Evolutionary conservation across 108 stramenopile genomes (phyloP).

Genomic region (Nannochloropsis gaditana): DNA sequence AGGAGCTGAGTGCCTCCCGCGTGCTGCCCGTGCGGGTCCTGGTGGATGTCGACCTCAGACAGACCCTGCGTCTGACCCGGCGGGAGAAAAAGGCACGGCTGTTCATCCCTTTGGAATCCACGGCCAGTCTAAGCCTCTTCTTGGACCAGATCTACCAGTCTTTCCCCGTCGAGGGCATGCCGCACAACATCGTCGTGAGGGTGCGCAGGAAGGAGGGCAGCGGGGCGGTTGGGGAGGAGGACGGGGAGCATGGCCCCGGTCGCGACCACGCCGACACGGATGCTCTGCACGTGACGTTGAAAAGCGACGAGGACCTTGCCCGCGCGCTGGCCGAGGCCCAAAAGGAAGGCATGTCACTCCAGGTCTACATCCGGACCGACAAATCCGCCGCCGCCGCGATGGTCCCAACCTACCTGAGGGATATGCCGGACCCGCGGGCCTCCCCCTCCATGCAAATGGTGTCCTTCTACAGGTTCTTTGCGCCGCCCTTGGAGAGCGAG

Average conservation of each 20-base stretch:
- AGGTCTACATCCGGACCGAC: background rate
- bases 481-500: constrained; percentile 19
- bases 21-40: constrained; percentile 10
- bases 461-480: constrained; percentile 51
- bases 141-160: background rate
- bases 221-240: background rate
- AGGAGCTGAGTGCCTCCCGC: background rate
- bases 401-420: background rate
- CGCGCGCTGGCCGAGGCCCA: background rate
- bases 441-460: constrained; percentile 35
- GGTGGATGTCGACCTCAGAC: background rate
- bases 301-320: background rate
- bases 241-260: background rate
- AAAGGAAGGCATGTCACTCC: constrained; percentile 5
- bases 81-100: constrained; percentile 13
- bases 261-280: background rate
- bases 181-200: constrained; percentile 7
- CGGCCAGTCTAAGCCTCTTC: background rate
- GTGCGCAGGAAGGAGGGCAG: background rate
- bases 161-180: background rate
- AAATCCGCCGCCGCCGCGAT: background rate
- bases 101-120: background rate
- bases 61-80: background rate
- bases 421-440: background rate
- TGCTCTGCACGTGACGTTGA: background rate